A percentile compares a stretch with the other conserved stretches of the same genome.
Evolutionary conservation across 176 grass and related monocot genomes (phyloP).

Genomic region (Microstegium vimineum): DNA sequence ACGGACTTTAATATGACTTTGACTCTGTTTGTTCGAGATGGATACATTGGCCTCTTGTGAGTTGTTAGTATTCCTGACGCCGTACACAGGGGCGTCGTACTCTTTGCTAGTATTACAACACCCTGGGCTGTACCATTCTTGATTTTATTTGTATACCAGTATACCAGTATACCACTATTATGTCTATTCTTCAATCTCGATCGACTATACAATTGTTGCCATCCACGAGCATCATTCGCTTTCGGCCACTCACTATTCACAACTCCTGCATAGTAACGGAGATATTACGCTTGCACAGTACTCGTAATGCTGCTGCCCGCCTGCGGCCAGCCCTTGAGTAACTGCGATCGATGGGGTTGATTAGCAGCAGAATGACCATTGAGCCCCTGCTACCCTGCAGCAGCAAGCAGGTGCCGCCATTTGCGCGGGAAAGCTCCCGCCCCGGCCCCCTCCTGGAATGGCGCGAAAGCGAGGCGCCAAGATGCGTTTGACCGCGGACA

Average conservation of each 20-base stretch:
- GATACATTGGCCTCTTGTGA: background rate
- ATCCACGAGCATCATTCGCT: background rate
- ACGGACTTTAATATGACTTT: background rate
- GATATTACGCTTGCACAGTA: too few species aligned
- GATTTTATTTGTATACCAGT: too few species aligned
- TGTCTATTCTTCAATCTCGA: too few species aligned
- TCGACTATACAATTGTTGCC: too few species aligned
- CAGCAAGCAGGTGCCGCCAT: background rate
- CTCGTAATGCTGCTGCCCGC: background rate
- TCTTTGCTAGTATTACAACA: too few species aligned
- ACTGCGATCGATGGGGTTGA: background rate
- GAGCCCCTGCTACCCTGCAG: background rate
- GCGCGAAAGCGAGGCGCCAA: conserved; percentile 36
- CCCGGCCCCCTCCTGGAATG: background rate
- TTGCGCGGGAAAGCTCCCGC: conserved; percentile 36
- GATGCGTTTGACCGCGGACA: conserved; percentile 33
- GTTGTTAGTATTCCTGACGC: too few species aligned
- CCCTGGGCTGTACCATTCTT: too few species aligned
- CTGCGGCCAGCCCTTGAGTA: background rate
- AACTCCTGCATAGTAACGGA: background rate
- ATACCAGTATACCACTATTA: too few species aligned
- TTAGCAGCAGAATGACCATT: background rate
- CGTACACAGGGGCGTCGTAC: too few species aligned
- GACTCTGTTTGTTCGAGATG: background rate
- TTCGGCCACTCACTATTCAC: background rate